Conservation (phyloP, 148 eudicot genomes). For the Nyssa sinensis region DNA sequence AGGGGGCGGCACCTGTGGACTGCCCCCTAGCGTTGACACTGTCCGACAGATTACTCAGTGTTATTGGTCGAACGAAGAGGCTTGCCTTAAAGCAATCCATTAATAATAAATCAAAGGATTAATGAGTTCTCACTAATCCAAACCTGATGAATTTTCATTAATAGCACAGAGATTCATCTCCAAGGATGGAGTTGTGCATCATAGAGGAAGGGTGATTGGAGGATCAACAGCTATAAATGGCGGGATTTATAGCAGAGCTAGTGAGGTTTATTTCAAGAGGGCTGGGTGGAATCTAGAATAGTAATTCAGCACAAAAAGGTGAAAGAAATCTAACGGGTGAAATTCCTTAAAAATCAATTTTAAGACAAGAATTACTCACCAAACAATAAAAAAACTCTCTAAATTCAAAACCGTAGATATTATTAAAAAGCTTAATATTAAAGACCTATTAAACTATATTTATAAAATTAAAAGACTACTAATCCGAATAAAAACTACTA, state of each 20-base stretch:
- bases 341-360: too few species aligned
- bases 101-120: slow-evolving; percentile 21
- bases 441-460: too few species aligned
- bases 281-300: slow-evolving; percentile 44
- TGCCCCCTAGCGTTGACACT: slow-evolving; percentile 49
- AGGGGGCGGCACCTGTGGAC: slow-evolving; percentile 46
- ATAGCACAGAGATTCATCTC: slow-evolving; percentile 43
- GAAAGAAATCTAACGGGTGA: too few species aligned
- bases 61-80: slow-evolving; percentile 45
- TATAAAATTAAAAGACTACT: too few species aligned
- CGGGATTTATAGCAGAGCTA: slow-evolving; percentile 47
- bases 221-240: slow-evolving; percentile 45
- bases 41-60: slow-evolving; percentile 37
- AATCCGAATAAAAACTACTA: too few species aligned
- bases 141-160: slow-evolving; percentile 34
- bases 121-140: slow-evolving; percentile 32
- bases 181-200: slow-evolving; percentile 36
- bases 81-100: slow-evolving; percentile 37
- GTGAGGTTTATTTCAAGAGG: slow-evolving; percentile 28
- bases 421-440: too few species aligned
- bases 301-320: too few species aligned
- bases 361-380: too few species aligned
- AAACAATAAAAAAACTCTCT: too few species aligned
- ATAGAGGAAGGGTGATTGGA: slow-evolving; percentile 45
- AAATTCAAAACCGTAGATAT: too few species aligned